Percentiles rank a stretch among this genome's conserved stretches.
phyloP scores from a whole-genome alignment of 495 filamentous ascomycete genomes.

The Talaromyces adpressus region DNA sequence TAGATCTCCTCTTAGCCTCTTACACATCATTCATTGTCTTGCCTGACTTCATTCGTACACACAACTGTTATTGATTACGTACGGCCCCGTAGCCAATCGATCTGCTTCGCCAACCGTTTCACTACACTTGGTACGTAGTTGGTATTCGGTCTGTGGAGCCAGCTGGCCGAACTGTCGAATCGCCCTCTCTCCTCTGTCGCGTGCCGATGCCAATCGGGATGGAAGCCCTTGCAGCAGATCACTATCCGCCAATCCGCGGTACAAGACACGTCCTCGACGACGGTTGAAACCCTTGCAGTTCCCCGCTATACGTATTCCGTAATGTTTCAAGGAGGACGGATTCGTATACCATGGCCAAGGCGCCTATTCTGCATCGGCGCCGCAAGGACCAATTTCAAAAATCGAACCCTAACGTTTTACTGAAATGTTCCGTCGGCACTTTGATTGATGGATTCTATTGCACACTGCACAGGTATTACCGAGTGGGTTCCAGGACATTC shows the following conservation, averaged over 20 bases:
- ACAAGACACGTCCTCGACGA: neutral
- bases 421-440: neutral
- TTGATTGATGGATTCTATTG: neutral
- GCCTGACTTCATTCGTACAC: neutral
- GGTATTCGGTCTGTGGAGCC: neutral
- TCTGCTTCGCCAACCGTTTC: neutral
- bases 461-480: neutral
- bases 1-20: neutral
- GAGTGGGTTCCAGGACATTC: neutral
- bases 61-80: neutral
- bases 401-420: neutral
- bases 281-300: neutral
- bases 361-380: neutral
- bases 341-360: neutral
- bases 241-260: neutral
- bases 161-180: too few species aligned
- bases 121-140: neutral
- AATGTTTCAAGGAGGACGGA: conserved; percentile 17
- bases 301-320: neutral
- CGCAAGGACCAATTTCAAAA: neutral
- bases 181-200: neutral
- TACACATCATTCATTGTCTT: neutral
- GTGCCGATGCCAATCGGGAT: neutral
- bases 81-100: neutral
- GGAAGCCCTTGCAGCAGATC: neutral